Conservation (phyloP, 441 rosid species). For the Rhodomyrtus psidioides region DNA sequence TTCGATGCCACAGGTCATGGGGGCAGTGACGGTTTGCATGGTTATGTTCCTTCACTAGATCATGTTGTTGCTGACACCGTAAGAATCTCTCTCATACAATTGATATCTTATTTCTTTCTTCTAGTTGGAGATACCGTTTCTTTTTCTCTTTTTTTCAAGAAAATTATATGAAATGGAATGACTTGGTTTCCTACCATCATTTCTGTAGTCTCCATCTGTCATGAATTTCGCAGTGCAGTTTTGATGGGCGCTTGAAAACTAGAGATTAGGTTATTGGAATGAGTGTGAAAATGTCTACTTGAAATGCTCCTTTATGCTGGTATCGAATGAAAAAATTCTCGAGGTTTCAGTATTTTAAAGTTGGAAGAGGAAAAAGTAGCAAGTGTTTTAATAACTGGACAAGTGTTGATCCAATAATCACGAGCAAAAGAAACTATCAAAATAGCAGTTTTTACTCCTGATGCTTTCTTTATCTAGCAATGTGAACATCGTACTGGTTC, state of each 20-base stretch:
- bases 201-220: not conserved
- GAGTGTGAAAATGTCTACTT: not conserved
- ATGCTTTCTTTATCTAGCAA: not conserved
- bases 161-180: not conserved
- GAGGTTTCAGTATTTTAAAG: not conserved
- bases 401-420: not conserved
- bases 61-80: conserved; percentile 86
- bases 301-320: not conserved
- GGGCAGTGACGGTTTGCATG: conserved; percentile 97
- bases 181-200: not conserved
- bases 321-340: not conserved
- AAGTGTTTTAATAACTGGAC: not conserved
- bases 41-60: conserved; percentile 95
- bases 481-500: not conserved
- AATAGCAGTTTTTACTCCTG: not conserved
- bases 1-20: conserved; percentile 66
- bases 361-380: not conserved
- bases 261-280: not conserved
- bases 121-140: not conserved
- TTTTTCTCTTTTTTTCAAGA: not conserved
- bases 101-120: not conserved
- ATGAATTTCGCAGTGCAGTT: not conserved
- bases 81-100: conserved; percentile 14
- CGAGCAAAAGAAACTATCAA: not conserved
- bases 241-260: not conserved